Conservation (phyloP, 83 land plant species). For the Picea abies region DNA sequence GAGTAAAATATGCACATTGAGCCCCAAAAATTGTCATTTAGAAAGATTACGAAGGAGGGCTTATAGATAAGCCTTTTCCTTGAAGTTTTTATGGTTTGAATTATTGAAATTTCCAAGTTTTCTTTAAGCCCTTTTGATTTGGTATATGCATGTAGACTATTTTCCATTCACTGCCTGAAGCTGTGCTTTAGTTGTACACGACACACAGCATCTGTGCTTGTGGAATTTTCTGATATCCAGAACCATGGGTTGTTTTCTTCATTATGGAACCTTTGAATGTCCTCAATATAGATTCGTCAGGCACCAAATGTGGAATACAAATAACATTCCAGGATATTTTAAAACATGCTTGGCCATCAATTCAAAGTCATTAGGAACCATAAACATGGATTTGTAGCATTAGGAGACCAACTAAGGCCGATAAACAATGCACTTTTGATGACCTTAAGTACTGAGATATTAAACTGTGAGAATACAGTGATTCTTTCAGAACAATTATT, state of each 20-base stretch:
- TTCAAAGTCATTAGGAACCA: too few species aligned
- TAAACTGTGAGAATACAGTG: too few species aligned
- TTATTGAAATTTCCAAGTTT: neutral
- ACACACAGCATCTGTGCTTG: neutral
- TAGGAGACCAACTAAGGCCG: too few species aligned
- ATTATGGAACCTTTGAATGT: neutral
- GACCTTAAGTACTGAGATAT: too few species aligned
- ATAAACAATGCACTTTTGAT: too few species aligned
- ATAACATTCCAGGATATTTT: too few species aligned
- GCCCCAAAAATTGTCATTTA: neutral
- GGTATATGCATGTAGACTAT: neutral
- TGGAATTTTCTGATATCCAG: neutral
- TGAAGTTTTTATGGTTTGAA: neutral
- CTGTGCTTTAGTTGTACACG: neutral
- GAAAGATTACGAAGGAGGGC: conserved; percentile 3
- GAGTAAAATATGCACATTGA: conserved; percentile 14
- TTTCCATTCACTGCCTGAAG: neutral
- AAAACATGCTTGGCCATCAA: too few species aligned
- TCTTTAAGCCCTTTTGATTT: neutral
- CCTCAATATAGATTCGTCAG: neutral
- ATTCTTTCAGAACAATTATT: too few species aligned
- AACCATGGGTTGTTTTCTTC: neutral
- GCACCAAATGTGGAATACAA: too few species aligned
- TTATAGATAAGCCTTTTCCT: neutral
- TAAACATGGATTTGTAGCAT: too few species aligned